Base-by-base conservation (phyloP, 192 early-diverging fungal genomes). In the Chytriomyces confervae region DNA sequence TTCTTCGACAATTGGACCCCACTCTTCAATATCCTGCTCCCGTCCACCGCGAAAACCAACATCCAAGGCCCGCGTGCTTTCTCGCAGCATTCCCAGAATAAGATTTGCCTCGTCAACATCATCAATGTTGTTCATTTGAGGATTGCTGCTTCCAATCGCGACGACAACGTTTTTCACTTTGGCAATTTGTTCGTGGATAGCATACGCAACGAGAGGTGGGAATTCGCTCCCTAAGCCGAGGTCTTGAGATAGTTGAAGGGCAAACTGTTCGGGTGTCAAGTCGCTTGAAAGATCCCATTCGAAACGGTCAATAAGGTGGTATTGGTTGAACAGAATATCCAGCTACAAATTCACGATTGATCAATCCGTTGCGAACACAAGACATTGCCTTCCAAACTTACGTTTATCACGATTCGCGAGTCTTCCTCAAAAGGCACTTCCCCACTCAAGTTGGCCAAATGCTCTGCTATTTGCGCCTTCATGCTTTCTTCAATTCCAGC, bases 261-360 rank as follows among this genome's bases (percentile, higher is more conserved):
- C 88, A 79, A 95, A 95, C 36, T 88, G 89, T 74, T 95, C 94
- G 3, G 94, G 94, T 53, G 80, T 70, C 24, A 79, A 20, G 60
- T 88, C 81, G 36, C 90, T 87, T 23, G 84, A 86, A 18, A 97
- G 85, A 61, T 96, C 95, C 96, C 96, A 98, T 86, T 97, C 95
- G 73, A 98, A 92, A 9, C 91, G 88, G 79, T 98, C 96, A 18
- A 66, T 16, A 13, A 68, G 51, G 46, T 65, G 63, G 57, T 66
- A 73, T 36, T 65, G 66, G 68, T 50, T 75, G 65, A 80, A 73
- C 9, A 66, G 79, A 20, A 80, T 51, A 60, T 80, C 79, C 46
- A 80, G 73, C 72, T 79, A 50, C 9, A 18, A 27, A 44, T 10
- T 36, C 44, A 7, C 6, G 5, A 36, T 51, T n/a, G 45, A 3